A percentile compares a stretch with the other conserved stretches of the same genome.
Conservation (phyloP, 139 green algal genomes). For the Parachlorella kessleri region DNA sequence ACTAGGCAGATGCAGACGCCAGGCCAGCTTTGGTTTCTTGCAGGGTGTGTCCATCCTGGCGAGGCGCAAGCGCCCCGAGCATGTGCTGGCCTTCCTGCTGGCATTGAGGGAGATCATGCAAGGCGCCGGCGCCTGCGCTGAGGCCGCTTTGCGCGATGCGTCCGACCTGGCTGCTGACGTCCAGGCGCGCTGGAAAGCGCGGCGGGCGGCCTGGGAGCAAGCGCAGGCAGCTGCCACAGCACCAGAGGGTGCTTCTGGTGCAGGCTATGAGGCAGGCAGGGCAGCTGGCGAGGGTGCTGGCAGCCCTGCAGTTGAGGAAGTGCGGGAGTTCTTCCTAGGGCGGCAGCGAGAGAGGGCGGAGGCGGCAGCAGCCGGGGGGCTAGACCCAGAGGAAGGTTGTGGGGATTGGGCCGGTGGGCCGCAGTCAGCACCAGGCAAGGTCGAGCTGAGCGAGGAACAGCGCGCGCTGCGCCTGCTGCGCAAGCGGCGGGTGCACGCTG, state of each 20-base stretch:
- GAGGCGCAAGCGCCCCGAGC: slow-evolving; percentile 51
- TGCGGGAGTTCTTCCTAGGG: slow-evolving; percentile 39
- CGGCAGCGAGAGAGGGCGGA: slow-evolving; percentile 6
- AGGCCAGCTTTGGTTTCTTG: background rate
- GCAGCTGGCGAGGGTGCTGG: background rate
- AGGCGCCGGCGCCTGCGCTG: slow-evolving; percentile 17
- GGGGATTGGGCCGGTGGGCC: background rate
- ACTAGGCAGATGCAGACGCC: too few relatives aligned
- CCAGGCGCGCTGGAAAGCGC: slow-evolving; percentile 11
- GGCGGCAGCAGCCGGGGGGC: background rate
- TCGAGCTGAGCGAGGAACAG: slow-evolving; percentile 41
- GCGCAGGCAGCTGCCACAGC: slow-evolving; percentile 3
- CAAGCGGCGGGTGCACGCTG: slow-evolving; percentile 42
- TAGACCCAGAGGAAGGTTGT: background rate
- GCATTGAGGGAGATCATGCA: slow-evolving; percentile 36
- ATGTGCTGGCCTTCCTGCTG: slow-evolving; percentile 62
- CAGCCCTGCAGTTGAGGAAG: slow-evolving; percentile 25
- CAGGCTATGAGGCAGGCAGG: background rate
- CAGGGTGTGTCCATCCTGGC: slow-evolving; percentile 68
- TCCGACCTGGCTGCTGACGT: background rate
- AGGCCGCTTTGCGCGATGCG: slow-evolving; percentile 10
- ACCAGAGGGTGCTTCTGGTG: background rate
- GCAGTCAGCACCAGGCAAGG: too few relatives aligned
- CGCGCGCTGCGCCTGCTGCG: slow-evolving; percentile 34
- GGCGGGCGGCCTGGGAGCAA: background rate